Evolutionary conservation across 352 stramenopile genomes (phyloP).

Genomic region (Globisporangium perplexum): DNA sequence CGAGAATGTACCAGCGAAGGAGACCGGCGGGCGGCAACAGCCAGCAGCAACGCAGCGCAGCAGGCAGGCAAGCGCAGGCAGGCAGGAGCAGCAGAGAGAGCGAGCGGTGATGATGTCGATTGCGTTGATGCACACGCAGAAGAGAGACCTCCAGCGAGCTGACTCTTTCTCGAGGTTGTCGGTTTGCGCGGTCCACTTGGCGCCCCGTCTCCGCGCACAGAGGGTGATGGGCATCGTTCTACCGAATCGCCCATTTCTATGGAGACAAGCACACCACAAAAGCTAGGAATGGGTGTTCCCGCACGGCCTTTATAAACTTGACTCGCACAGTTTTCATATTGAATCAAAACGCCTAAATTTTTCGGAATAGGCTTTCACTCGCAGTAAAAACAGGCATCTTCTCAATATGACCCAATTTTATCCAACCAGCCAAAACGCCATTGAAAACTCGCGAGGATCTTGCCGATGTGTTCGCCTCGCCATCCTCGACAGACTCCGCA

Average conservation of each 20-base stretch:
- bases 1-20: neutral
- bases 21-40: neutral
- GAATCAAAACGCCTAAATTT: too few relatives aligned
- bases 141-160: neutral
- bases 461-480: neutral
- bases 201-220: neutral
- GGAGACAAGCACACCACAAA: neutral
- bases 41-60: neutral
- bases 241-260: neutral
- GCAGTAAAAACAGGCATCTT: too few relatives aligned
- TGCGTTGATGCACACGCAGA: neutral
- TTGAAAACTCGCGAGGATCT: neutral
- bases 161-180: neutral
- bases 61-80: neutral
- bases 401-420: too few relatives aligned
- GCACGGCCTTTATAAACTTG: too few relatives aligned
- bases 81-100: neutral
- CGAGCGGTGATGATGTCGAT: neutral
- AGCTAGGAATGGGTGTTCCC: neutral
- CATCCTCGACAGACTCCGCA: neutral
- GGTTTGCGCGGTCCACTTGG: neutral
- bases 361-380: too few relatives aligned
- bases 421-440: too few relatives aligned
- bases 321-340: too few relatives aligned
- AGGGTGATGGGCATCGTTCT: neutral